Conservation (phyloP, 257 asterid genomes). For the Haberlea rhodopensis region DNA sequence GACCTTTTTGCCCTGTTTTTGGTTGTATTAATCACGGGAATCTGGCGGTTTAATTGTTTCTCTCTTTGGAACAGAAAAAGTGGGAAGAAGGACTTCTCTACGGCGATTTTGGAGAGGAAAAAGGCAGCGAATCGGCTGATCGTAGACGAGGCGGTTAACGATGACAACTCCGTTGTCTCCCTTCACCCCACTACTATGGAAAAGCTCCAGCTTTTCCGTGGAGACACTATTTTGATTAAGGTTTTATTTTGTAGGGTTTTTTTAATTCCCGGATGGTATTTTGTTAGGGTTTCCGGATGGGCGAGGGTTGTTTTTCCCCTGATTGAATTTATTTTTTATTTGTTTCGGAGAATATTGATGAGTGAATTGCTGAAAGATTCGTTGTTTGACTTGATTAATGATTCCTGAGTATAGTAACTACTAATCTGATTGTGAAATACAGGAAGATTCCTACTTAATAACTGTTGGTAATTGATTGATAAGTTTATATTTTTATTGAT, state of each 20-base stretch:
- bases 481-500: conserved; percentile 3
- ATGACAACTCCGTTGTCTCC: conserved; percentile 77
- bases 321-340: not conserved
- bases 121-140: conserved; percentile 78
- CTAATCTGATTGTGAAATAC: conserved; percentile 6
- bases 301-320: conserved; percentile 10
- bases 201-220: conserved; percentile 83
- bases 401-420: not conserved
- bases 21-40: conserved; percentile 20
- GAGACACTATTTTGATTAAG: conserved; percentile 77
- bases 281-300: conserved; percentile 11
- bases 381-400: not conserved
- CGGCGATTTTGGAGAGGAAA: conserved; percentile 87
- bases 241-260: conserved; percentile 29
- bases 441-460: not conserved
- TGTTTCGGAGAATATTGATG: not conserved
- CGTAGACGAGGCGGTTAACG: conserved; percentile 90
- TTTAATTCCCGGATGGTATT: not conserved
- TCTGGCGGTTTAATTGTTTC: conserved; percentile 2
- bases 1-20: not conserved
- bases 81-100: conserved; percentile 72
- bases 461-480: not conserved
- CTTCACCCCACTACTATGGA: conserved; percentile 83
- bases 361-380: not conserved
- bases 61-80: conserved; percentile 45